Conservation (phyloP, 2,329 filamentous ascomycete genomes). For the Colletotrichum noveboracense region DNA sequence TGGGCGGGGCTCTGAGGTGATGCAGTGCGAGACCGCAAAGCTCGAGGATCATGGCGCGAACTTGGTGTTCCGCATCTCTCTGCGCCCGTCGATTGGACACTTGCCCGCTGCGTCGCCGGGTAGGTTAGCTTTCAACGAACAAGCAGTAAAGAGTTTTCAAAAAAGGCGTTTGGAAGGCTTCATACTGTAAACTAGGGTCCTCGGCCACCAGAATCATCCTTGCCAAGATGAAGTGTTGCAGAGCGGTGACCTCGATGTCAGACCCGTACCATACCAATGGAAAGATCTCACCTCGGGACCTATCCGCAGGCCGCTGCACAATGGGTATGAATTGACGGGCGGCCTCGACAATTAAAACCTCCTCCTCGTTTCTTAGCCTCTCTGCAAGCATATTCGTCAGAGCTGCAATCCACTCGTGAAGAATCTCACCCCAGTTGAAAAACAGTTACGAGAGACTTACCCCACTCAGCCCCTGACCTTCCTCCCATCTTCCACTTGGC, state of each 20-base stretch:
- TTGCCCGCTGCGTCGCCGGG: conserved; percentile 14
- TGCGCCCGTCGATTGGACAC: conserved; percentile 28
- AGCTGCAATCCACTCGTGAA: neutral
- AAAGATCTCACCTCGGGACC: conserved; percentile 43
- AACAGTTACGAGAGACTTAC: conserved; percentile 29
- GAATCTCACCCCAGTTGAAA: neutral
- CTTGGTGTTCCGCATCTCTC: conserved; percentile 42
- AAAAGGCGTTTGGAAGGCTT: neutral
- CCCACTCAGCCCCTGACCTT: conserved; percentile 39
- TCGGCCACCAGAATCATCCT: conserved; percentile 45
- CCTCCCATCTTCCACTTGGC: conserved; percentile 46
- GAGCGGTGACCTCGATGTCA: conserved; percentile 43
- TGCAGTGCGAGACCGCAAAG: conserved; percentile 45
- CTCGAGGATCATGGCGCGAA: conserved; percentile 40
- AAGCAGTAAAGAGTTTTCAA: no score
- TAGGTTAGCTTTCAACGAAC: neutral
- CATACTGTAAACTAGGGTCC: conserved; percentile 40
- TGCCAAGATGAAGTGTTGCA: conserved; percentile 43
- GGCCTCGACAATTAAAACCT: neutral
- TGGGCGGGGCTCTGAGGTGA: conserved; percentile 40
- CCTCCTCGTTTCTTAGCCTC: neutral
- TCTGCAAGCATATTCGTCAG: neutral
- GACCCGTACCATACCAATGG: conserved; percentile 44
- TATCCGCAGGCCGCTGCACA: conserved; percentile 36
- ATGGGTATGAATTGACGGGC: conserved; percentile 29